Evolutionary conservation across 192 early-diverging fungal genomes (phyloP).

Genomic region (Chytriomyces sp.): DNA sequence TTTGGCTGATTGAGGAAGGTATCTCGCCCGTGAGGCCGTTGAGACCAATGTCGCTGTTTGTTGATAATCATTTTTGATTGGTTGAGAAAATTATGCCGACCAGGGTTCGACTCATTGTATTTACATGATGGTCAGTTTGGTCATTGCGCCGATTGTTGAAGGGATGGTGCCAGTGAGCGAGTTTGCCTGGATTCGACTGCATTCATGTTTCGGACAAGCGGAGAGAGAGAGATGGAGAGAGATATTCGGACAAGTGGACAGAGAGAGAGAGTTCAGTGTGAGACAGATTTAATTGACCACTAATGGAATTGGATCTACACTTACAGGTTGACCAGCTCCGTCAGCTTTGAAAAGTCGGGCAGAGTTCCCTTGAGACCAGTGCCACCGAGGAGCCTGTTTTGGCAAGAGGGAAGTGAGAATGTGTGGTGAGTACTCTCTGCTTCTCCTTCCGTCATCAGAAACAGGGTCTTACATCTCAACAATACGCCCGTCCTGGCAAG

Average conservation of each 20-base stretch:
- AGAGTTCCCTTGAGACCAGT: not conserved
- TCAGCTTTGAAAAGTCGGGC: not conserved
- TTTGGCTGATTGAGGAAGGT: not conserved
- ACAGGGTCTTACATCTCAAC: not conserved
- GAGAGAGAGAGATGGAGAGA: too few species aligned
- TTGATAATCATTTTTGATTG: too few species aligned
- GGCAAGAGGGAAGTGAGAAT: not conserved
- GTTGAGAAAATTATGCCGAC: too few species aligned
- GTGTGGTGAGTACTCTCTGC: not conserved
- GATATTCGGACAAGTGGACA: too few species aligned
- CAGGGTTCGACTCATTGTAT: too few species aligned
- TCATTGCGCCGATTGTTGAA: not conserved
- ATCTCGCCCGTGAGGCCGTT: not conserved
- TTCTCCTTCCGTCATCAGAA: not conserved
- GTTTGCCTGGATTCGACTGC: not conserved
- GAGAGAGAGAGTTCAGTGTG: too few species aligned
- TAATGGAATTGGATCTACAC: not conserved
- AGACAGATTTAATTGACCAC: too few species aligned
- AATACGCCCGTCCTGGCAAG: not conserved
- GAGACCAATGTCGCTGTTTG: not conserved
- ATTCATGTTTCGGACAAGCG: not conserved
- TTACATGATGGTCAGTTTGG: not conserved
- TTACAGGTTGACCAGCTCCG: not conserved
- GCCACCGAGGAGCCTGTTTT: not conserved
- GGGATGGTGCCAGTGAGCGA: not conserved